Base-by-base conservation (phyloP, 495 filamentous ascomycete genomes). In the Astrothelium macrocarpum region DNA sequence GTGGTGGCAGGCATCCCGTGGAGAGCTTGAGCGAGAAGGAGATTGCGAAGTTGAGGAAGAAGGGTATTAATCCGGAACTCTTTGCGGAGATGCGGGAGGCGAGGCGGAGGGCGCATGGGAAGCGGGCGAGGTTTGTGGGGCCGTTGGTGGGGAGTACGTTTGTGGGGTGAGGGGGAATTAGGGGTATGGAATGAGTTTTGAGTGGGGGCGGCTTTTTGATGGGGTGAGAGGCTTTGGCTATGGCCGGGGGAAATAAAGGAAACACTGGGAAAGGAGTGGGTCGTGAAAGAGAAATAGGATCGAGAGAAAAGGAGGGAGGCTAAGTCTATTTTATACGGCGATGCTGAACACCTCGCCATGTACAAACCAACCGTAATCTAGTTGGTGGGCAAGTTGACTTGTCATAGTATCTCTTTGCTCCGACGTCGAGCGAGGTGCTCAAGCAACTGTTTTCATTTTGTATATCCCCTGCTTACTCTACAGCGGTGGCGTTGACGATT, bases 51-150 rank as follows among this genome's bases (percentile, higher is more conserved):
- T 65, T 68, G 53, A 67, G 62, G 63, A 75, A 72, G 65, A 75
- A 73, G 63, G 71, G 71, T 18, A 70, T 75, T 60, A 71, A 73
- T 60, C 73, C 70, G n/a, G 65, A 66, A 14, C 53, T 75, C 53
- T 75, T 69, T 64, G 70, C 66, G 5, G 73, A 75, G 65, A 75
- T 75, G 71, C 68, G 68, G 66, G 73, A 71, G 28, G 71, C 71
- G 59, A 64, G 68, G 61, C 71, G 49, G 49, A 56, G 16, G 25
- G 49, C 49, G 49, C 49, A 71, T 62, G 71, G 73, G 16, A 71
- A 70, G 49, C n/a, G 49, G 66, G 60, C 61, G 56, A 68, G 68
- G 61, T 70, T 63, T 66, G 56, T 71, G 14, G 67, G 67, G 43
- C 70, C 70, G 29, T 62, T 73, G 63, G 63, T 66, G 12, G 70